Percentiles rank a stretch among this genome's conserved stretches.
Conservation (phyloP, 768 basidiomycete genomes). For the Sistotremastrum niveocremeum region DNA sequence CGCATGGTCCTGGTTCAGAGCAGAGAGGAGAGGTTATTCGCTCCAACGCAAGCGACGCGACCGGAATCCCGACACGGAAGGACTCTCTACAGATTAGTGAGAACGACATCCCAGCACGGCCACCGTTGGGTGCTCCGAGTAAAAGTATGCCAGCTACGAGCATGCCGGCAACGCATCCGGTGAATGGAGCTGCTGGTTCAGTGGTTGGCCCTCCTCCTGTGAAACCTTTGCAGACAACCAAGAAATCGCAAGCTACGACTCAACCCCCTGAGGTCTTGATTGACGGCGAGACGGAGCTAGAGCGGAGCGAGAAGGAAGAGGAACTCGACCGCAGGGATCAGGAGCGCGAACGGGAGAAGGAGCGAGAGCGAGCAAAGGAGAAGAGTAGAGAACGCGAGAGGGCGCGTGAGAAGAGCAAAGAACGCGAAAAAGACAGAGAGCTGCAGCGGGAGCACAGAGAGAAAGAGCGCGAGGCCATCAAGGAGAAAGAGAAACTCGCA, state of each 20-base stretch:
- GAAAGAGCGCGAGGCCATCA: slow-evolving; percentile 25
- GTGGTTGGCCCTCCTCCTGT: slow-evolving; percentile 45
- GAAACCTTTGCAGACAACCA: slow-evolving; percentile 59
- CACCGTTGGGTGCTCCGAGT: slow-evolving; percentile 19
- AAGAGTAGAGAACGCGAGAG: slow-evolving; percentile 10
- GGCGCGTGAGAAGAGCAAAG: slow-evolving; percentile 17
- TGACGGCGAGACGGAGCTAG: neutral
- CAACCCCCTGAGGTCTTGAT: neutral
- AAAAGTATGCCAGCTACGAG: slow-evolving; percentile 30
- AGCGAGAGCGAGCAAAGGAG: slow-evolving; percentile 19
- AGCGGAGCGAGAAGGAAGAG: neutral
- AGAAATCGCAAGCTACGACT: slow-evolving; percentile 30
- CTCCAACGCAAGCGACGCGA: slow-evolving; percentile 26
- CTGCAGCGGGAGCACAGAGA: slow-evolving; percentile 24
- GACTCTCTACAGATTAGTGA: neutral
- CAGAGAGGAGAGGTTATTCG: slow-evolving; percentile 17
- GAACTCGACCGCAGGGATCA: neutral
- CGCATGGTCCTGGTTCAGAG: slow-evolving; percentile 32
- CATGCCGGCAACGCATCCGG: slow-evolving; percentile 31
- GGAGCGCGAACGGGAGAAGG: slow-evolving; percentile 18
- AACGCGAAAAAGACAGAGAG: slow-evolving; percentile 11
- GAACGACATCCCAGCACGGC: slow-evolving; percentile 6
- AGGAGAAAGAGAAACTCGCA: slow-evolving; percentile 33
- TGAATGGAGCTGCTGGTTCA: slow-evolving; percentile 33
- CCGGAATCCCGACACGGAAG: neutral